A percentile compares a stretch with the other conserved stretches of the same genome.
phyloP scores from a whole-genome alignment of 192 early-diverging fungal genomes.

The Umbelopsis ramanniana region DNA sequence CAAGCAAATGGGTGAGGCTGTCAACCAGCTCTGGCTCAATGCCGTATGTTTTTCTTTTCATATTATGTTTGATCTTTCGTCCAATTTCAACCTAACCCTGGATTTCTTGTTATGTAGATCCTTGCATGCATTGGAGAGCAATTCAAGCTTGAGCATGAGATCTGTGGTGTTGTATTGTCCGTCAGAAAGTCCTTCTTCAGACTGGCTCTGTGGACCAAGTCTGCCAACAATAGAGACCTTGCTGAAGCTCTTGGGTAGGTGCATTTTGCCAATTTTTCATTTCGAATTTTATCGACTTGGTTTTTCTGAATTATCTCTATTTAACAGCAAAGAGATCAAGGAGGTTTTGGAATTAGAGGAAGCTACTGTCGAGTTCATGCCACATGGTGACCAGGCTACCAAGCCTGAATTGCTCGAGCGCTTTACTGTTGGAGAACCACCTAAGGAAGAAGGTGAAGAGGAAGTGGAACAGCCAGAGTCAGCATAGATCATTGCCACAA shows the following conservation, averaged over 20 bases:
- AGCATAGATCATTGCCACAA: no score
- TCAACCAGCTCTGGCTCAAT: constrained; percentile 87
- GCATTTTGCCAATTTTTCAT: neutral
- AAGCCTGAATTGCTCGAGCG: constrained; percentile 21
- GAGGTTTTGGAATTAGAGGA: constrained; percentile 24
- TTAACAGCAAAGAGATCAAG: constrained; percentile 29
- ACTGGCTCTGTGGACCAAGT: constrained; percentile 85
- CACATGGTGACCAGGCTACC: constrained; percentile 32
- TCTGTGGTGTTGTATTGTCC: constrained; percentile 89
- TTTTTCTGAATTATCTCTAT: neutral
- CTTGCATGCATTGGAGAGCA: constrained; percentile 90
- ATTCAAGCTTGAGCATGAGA: constrained; percentile 77
- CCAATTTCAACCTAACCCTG: neutral
- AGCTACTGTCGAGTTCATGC: constrained; percentile 30
- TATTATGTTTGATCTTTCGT: constrained; percentile 2
- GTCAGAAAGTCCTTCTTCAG: constrained; percentile 84
- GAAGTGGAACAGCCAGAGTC: no score
- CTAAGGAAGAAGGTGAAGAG: neutral
- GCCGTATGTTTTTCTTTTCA: constrained; percentile 49
- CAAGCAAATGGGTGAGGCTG: constrained; percentile 66
- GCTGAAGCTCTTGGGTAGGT: constrained; percentile 60
- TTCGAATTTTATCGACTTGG: neutral
- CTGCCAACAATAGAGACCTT: constrained; percentile 54
- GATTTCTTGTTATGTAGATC: constrained; percentile 54
- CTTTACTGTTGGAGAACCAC: neutral